Evolutionary conservation across 805 yeast genomes (phyloP), one percentile per base, ranked within the genome.

Genomic region (Lipomyces lipofer): DNA sequence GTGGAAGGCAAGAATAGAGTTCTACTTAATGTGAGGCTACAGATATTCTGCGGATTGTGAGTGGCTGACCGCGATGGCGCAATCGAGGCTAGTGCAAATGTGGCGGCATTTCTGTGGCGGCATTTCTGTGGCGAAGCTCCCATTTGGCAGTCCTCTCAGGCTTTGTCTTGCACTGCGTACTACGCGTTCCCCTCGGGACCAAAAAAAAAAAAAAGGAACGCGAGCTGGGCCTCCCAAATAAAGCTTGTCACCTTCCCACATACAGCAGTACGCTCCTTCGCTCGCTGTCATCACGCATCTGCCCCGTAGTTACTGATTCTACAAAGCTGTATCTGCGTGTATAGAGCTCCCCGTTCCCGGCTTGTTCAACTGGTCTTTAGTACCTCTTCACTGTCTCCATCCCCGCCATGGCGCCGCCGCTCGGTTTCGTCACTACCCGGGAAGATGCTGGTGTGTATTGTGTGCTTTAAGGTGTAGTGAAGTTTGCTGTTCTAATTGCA

Each of bases 401-500:
- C 40, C 21, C 40, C 25, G 13, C 4, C 17, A 57, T 50, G 61
- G 50, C 56, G 40, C 49, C 59, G 12, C 60, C 59, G 17, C 15
- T 43, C 9, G 62, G 62, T 7, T 54, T 17, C 32, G 39, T 58
- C 27, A 29, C 52, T 27, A 43, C 58, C n/a, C 52, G 55, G 32
- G 62, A 58, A 48, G 62, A 52, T 24, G 62, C 62, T 2, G 54
- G 62, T 58, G 25, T 8, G 60, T 53, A 13, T 24, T 9, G 1
- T 25, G 7, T 12, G n/a, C 13, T n/a, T 15, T 19, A 28, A 13
- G 4, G n/a, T 6, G 8, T 46, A 12, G 32, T 47, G n/a, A 10
- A 17, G 5, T 33, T 47, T 19, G 9, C n/a, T 46, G 10, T 13
- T 22, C 21, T 36, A 1, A 36, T 25, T 15, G 28, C n/a, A 32